Conservation (phyloP, 78 protist genomes). For the Dictyostelium capitatum region DNA sequence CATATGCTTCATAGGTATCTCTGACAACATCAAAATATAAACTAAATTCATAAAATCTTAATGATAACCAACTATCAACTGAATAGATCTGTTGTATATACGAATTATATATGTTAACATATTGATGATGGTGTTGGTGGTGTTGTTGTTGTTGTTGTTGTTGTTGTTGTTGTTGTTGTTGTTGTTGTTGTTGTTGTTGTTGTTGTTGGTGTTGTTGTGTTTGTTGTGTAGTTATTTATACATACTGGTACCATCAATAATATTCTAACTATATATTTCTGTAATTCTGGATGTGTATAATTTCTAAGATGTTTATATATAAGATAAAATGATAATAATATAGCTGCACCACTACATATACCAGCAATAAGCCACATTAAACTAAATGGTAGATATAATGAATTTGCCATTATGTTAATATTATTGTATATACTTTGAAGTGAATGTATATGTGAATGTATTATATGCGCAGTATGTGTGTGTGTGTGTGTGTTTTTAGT, state of each 20-base stretch:
- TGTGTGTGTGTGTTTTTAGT: too few relatives aligned
- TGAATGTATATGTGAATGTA: too few relatives aligned
- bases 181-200: too few relatives aligned
- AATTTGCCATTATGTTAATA: too few relatives aligned
- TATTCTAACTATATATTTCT: constrained; percentile 76
- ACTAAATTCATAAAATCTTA: constrained; percentile 42
- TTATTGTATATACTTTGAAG: too few relatives aligned
- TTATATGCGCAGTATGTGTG: too few relatives aligned
- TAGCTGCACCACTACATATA: constrained; percentile 32
- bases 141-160: background rate
- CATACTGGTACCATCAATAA: constrained; percentile 84
- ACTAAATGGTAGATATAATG: background rate
- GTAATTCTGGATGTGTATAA: constrained; percentile 72
- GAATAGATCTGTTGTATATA: constrained; percentile 48
- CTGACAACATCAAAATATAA: constrained; percentile 80
- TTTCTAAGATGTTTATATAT: constrained; percentile 75
- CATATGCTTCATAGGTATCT: constrained; percentile 84
- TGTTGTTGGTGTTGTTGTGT: background rate
- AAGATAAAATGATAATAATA: constrained; percentile 48
- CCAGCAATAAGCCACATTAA: constrained; percentile 62
- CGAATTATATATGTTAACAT: too few relatives aligned
- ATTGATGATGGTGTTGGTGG: too few relatives aligned
- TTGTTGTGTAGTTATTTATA: background rate
- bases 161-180: too few relatives aligned
- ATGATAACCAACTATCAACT: constrained; percentile 64